Evolutionary conservation across 2,329 filamentous ascomycete species (phyloP), one percentile per base, ranked within the genome.

Genomic region (Stagonosporopsis chrysanthemi): DNA sequence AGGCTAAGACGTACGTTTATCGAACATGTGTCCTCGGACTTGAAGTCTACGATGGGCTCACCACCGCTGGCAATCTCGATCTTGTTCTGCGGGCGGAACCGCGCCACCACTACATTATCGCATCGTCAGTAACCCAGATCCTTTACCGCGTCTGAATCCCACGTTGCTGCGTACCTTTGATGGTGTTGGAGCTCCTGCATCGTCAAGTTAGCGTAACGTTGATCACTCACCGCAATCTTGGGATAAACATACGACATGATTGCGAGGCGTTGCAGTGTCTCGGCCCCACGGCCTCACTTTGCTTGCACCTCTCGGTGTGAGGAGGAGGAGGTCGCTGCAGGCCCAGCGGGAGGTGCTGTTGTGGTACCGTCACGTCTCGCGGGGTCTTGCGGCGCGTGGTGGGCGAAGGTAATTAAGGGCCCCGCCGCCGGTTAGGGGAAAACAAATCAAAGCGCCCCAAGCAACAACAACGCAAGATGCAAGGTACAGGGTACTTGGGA

Each of bases 11-110:
- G 77, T 86, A 96, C 92, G 72, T 90, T 89, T 76, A 98, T 82
- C 55, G 81, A 84, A 81, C 93, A 97, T 74, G 93, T 96, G 76
- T 98, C 94, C 54, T 93, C 89, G 67, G 89, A 88, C 75, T 91
- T 88, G 78, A 99, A 98, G 46, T 84, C 82, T 63, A 99, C 95
- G 68, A 99, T 94, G 62, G 93, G 90, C 79, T 95, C 89, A 78
- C 94, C 94, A 77, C 92, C 92, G 73, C 90, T 93, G 60, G 89
- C 88, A 75, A 96, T 84, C 83, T 99, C 95, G 78, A 95, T 80
- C 81, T 91, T 92, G 84, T 99, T 99, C 81, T 97, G 94, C 70
- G 95, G 95, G 75, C 95, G 88, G 81, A 99, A 99, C 74, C 95
- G 91, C 83, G 94, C 94, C 78, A 99, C 93, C 77, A 99, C 95